phyloP scores from a whole-genome alignment of 2,329 filamentous ascomycete genomes.

The Penicillium sp. region DNA sequence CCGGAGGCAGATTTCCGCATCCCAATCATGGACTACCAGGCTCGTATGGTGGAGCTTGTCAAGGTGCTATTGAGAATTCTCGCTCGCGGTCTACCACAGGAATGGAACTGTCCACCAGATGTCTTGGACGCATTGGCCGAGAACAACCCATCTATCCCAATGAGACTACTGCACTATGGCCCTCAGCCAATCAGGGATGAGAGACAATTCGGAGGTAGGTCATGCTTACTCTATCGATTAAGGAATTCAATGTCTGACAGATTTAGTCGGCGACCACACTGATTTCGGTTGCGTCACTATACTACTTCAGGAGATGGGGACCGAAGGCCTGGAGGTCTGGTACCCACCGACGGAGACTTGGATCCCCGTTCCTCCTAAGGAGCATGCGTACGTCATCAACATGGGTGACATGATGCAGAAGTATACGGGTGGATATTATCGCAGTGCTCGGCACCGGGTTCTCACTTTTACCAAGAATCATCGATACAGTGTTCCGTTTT shows the following conservation, averaged over 20 bases:
- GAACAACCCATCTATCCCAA: neutral
- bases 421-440: slow-evolving; percentile 20
- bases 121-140: neutral
- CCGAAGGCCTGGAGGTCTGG: slow-evolving; percentile 25
- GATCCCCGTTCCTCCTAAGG: slow-evolving; percentile 40
- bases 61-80: neutral
- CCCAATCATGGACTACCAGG: slow-evolving; percentile 25
- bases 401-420: slow-evolving; percentile 27
- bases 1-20: slow-evolving; percentile 30
- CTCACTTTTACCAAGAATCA: slow-evolving; percentile 15
- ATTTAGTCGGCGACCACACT: slow-evolving; percentile 13
- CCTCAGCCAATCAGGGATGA: slow-evolving; percentile 37
- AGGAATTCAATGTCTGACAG: neutral
- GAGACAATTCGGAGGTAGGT: slow-evolving; percentile 29
- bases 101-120: neutral
- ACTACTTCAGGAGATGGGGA: slow-evolving; percentile 23
- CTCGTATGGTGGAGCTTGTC: slow-evolving; percentile 11
- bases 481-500: slow-evolving; percentile 2
- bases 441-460: slow-evolving; percentile 21
- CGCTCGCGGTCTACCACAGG: neutral
- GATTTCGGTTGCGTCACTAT: slow-evolving; percentile 29
- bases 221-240: neutral
- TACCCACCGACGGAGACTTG: slow-evolving; percentile 18
- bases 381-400: slow-evolving; percentile 35
- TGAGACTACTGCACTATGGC: slow-evolving; percentile 35